phyloP scores from a whole-genome alignment of 2,329 filamentous ascomycete species.

The Ophiobolus disseminans region DNA sequence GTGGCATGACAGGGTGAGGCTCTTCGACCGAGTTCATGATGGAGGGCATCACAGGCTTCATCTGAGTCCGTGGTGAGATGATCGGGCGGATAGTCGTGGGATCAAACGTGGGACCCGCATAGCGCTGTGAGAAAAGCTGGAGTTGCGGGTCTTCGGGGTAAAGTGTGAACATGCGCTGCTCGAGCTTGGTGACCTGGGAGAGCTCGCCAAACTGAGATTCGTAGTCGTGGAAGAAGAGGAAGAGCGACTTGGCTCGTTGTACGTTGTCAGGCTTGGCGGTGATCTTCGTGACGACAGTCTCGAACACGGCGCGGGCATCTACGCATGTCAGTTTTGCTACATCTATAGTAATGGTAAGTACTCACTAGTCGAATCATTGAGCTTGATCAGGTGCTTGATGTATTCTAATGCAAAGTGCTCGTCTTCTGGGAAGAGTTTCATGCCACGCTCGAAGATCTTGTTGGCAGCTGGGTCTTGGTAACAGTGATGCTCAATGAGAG shows the following conservation, averaged over 20 bases:
- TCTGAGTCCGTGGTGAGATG: conserved; percentile 80
- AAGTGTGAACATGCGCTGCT: conserved; percentile 91
- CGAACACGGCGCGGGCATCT: conserved; percentile 96
- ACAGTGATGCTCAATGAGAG: conserved; percentile 91
- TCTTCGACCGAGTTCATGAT: conserved; percentile 43
- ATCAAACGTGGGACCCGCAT: conserved; percentile 73
- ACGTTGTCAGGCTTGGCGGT: conserved; percentile 77
- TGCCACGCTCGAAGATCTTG: conserved; percentile 94
- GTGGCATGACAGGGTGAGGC: conserved; percentile 22
- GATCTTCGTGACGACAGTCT: conserved; percentile 86
- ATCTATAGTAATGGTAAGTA: conserved; percentile 27
- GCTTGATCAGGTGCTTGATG: conserved; percentile 89
- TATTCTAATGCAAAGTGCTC: conserved; percentile 95
- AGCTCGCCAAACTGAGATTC: conserved; percentile 95
- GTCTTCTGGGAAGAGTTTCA: conserved; percentile 92
- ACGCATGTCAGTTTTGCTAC: conserved; percentile 16
- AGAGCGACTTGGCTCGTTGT: conserved; percentile 81
- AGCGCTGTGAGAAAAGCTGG: conserved; percentile 77
- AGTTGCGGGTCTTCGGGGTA: conserved; percentile 87
- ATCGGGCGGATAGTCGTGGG: conserved; percentile 82
- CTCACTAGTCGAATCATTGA: conserved; percentile 92
- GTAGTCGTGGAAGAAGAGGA: conserved; percentile 92
- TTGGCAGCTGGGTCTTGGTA: conserved; percentile 93
- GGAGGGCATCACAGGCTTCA: conserved; percentile 57
- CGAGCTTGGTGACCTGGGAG: conserved; percentile 86